Conservation (phyloP, 257 asterid genomes). For the Agastache rugosa region DNA sequence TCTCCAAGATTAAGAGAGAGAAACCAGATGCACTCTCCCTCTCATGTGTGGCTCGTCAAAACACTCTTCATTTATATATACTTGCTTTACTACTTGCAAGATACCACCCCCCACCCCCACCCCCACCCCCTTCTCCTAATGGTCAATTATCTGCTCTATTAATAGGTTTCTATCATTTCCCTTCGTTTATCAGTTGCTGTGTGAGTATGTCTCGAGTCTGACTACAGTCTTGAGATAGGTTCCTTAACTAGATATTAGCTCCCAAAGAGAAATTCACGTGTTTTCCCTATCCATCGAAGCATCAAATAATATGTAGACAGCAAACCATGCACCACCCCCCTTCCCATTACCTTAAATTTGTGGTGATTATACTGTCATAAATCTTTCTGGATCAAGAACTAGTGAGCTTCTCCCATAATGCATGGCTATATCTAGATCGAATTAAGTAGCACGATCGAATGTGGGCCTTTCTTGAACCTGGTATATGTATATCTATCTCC, state of each 20-base stretch:
- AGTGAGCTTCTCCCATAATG: not conserved
- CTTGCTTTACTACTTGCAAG: not conserved
- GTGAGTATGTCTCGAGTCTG: not conserved
- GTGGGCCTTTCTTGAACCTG: slow-evolving; percentile 12
- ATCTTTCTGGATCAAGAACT: not conserved
- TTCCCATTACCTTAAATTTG: not conserved
- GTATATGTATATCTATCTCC: not conserved
- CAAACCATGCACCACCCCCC: not conserved
- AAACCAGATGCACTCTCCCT: slow-evolving; percentile 47
- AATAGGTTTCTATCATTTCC: not conserved
- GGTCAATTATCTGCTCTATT: not conserved
- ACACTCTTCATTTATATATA: slow-evolving; percentile 11
- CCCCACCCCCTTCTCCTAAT: no score
- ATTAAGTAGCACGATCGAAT: not conserved
- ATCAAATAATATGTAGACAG: not conserved
- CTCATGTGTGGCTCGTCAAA: not conserved
- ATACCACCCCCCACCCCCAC: no score
- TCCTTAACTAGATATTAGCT: not conserved
- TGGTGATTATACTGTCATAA: not conserved
- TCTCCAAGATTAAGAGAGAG: slow-evolving; percentile 61
- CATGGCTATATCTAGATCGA: not conserved
- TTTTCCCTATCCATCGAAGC: not conserved
- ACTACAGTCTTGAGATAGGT: not conserved
- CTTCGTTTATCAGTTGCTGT: not conserved
- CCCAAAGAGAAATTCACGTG: not conserved